phyloP scores from a whole-genome alignment of 352 stramenopile species.

The Elongisporangium prolatum region DNA sequence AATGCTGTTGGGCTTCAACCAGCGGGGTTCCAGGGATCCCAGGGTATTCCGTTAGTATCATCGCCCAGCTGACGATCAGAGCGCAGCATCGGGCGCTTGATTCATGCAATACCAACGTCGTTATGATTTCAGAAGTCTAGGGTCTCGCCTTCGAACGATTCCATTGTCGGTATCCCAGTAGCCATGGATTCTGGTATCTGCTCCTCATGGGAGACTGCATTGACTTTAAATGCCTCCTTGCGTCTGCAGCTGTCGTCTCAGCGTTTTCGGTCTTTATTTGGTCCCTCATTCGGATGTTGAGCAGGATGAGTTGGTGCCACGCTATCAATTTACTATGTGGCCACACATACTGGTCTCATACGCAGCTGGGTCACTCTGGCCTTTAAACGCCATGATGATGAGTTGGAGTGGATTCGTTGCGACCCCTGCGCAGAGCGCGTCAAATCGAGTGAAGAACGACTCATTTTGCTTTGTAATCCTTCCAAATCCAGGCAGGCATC shows the following conservation, averaged over 20 bases:
- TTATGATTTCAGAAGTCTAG: constrained; percentile 1
- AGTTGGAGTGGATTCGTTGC: too few relatives aligned
- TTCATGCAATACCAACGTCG: constrained; percentile 6
- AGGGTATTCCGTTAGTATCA: constrained; percentile 19
- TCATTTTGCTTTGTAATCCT: neutral
- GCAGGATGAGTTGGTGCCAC: too few relatives aligned
- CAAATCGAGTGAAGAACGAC: neutral
- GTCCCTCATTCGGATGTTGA: too few relatives aligned
- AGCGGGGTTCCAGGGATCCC: constrained; percentile 13
- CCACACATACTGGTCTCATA: too few relatives aligned
- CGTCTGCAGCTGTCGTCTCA: neutral
- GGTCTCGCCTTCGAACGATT: neutral
- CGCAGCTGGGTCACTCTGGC: too few relatives aligned
- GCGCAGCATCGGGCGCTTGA: constrained; percentile 6
- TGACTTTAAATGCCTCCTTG: neutral
- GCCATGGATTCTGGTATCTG: neutral
- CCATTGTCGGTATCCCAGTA: neutral
- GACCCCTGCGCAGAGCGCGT: too few relatives aligned
- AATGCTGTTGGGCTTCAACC: constrained; percentile 6
- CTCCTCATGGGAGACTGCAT: neutral
- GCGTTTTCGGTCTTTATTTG: too few relatives aligned
- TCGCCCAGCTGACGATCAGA: constrained; percentile 11
- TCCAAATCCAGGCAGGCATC: neutral
- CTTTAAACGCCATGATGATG: too few relatives aligned
- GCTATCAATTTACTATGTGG: too few relatives aligned